Base-by-base conservation (phyloP, 169 alveolate genomes). In the Pseudocohnilembus persalinus region DNA sequence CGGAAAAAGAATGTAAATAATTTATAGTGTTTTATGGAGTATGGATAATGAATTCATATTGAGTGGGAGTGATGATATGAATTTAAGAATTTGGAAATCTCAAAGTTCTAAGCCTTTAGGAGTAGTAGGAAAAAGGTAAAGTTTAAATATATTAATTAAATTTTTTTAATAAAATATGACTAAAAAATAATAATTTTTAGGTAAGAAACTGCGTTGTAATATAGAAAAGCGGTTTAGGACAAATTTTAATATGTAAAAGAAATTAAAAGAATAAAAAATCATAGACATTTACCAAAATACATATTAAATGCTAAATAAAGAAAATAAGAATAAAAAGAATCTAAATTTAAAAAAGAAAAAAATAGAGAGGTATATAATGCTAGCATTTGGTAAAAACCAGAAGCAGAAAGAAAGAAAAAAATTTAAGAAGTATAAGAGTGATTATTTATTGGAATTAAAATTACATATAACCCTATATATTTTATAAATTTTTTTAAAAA, bases 1-100 rank as follows among this genome's bases (percentile, higher is more conserved):
- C 86, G 97, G 99, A 32, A 95, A 97, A 90, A 94, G 99, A 87
- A 99, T 99, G 99, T 99, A 99, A 84, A 88, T 89, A 82, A 94
- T 94, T 0, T 91, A 92, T 83, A 77, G 96, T 30, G 96, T 95
- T 25, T 88, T 96, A 83, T 99, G 94, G 92, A 92, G 99, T 6
- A 96, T 97, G 91, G 99, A 99, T 91, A 97, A 97, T 28, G 96
- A 96, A 92, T 99, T 96, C 88, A 97, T 99, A 27, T 89, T 98
- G 64, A 91, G 99, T 80, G 99, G 99, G 1, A 95, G 99, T 79
- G 98, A 99, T 82, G 99, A 99, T 88, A 97, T 98, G 93, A 96
- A 98, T 87, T 88, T 99, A 29, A 97, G 99, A 82, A 93, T 99
- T 4, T 99, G 99, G 99, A 99, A 98, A 91, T 87, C 98, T 33